Base-by-base conservation (phyloP, 768 basidiomycete genomes). In the Nidularia pulvinata region DNA sequence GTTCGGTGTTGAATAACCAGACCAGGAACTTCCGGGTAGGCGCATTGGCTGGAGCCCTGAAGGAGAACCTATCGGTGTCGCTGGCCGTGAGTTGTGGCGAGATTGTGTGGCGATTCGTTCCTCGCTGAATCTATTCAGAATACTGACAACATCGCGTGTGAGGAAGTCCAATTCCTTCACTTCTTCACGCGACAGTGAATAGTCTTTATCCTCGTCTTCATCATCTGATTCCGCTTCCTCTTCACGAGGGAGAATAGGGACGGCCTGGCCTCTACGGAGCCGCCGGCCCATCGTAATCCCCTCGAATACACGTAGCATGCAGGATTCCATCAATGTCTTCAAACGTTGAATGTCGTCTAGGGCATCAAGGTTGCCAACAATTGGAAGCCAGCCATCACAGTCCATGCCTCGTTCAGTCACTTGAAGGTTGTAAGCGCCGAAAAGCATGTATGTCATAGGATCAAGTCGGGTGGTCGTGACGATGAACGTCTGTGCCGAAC, bases 341-440 rank as follows among this genome's bases (percentile, higher is more conserved):
- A 98, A 72, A 10, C 83, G 79, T 65, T 89, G 87, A n/a, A 96
- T 73, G 57, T 93, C 86, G 63, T 95, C 92, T 61, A 97, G 69
- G 1, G 84, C 82, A 60, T 88, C 79, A 48, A 87, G 59, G 57
- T 87, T 82, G 39, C 91, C 91, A 36, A 87, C 78, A 46, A 95
- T 79, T 19, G 94, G 92, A 9, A 98, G 72, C 95, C 95, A 98
- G 44, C 83, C 85, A 62, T 98, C 95, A 62, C 93, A 95, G 62
- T 89, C 86, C 48, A 98, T 67, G 5, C 93, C 92, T 14, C 81
- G 79, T 37, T 84, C 80, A 0, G 82, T 82, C 42, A 89, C 84
- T 55, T 82, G 71, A 33, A 95, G 79, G 48, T 86, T 81, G 67
- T 92, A 85, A 0, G 93, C 94, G 5, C 95, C 95, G 61, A 98